Base-by-base conservation (phyloP, 139 green algal genomes). In the Tetradesmus obliquus region DNA sequence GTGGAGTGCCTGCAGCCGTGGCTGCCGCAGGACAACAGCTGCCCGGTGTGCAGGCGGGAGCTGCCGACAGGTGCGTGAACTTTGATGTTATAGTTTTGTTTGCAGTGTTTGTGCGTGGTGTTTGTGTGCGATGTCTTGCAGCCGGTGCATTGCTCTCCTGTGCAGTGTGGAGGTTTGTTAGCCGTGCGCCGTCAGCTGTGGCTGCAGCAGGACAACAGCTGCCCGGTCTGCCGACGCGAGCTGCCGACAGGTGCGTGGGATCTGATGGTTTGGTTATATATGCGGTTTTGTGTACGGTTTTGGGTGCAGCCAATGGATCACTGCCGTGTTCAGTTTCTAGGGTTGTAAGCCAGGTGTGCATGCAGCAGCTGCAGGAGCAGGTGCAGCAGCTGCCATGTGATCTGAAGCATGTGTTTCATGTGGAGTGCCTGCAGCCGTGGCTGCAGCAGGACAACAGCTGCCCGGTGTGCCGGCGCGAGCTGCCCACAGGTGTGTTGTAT, bases 391-490 rank as follows among this genome's bases (percentile, higher is more conserved):
- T 98, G 92, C 96, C 96, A 0, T 98, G 96, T 24, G 66, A 76
- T 19, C 66, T 9, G 95, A 91, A 93, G 54, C 97, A 99, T 91
- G 84, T 93, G 13, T 98, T 95, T 88, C 97, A 99, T 88, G 92
- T 94, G 17, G 88, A 79, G 2, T 99, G 97, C 94, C 81, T 99
- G 74, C 88, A 53, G n/a, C 96, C 96, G 3, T 98, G 96, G 96
- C 93, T 99, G 76, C 86, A 93, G 60, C 91, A 84, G 79, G 90
- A 91, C 91, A 99, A 99, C 92, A 95, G 91, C 45, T 99, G 97
- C 92, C 97, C 97, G 1, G 81, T 96, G 0, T 98, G 96, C 93
- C 94, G 96, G 93, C 81, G 93, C 22, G 81, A 92, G 89, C 93
- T 84, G 82, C 66, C 57, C 6, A 12, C 53, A 95, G 87, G 45